Conservation (phyloP, 2,329 filamentous ascomycete genomes). For the Aspergillus amoenus region DNA sequence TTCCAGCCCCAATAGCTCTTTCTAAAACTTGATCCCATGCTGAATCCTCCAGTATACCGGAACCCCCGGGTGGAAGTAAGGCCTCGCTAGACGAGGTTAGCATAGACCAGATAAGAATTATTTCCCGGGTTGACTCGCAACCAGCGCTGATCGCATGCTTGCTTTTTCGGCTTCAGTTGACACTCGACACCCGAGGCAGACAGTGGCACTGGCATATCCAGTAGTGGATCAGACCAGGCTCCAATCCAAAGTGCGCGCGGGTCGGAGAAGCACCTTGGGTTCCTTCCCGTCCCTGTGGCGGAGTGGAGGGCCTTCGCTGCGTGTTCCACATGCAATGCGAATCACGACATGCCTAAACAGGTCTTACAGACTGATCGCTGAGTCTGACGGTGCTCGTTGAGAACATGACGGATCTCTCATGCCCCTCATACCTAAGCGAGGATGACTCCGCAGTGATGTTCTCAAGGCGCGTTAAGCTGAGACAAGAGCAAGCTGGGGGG, state of each 20-base stretch:
- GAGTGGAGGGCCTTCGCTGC: background rate
- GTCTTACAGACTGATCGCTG: background rate
- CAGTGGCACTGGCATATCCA: background rate
- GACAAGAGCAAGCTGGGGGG: too few species aligned
- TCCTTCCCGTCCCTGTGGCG: too few species aligned
- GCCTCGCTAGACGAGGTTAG: background rate
- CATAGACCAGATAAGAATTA: background rate
- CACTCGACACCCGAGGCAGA: too few species aligned
- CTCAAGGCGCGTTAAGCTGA: too few species aligned
- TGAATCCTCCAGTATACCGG: background rate
- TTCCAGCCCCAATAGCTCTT: background rate
- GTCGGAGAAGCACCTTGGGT: too few species aligned
- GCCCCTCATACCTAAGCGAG: too few species aligned
- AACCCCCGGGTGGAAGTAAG: too few species aligned
- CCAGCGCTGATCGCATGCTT: background rate
- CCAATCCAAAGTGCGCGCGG: too few species aligned
- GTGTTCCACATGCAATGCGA: background rate
- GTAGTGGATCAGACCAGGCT: background rate
- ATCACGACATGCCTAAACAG: background rate
- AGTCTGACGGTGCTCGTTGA: background rate
- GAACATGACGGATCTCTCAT: too few species aligned
- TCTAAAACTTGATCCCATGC: background rate
- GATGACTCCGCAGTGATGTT: too few species aligned
- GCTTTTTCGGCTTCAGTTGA: background rate
- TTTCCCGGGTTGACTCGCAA: background rate